phyloP scores from a whole-genome alignment of 768 basidiomycete genomes.

The Hygrophorus pudorinus region DNA sequence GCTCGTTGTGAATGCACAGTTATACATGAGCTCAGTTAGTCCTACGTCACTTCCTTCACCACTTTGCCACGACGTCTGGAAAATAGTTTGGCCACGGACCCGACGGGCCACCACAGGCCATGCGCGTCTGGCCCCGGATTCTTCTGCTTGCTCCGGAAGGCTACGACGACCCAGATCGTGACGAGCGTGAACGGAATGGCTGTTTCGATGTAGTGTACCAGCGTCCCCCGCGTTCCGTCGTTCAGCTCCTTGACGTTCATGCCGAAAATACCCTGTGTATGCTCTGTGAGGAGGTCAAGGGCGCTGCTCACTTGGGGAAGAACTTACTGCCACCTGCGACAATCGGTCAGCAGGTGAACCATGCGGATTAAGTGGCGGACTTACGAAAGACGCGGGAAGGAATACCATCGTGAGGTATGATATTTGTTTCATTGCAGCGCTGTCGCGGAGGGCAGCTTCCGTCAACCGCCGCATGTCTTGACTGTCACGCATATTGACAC shows the following conservation, averaged over 20 bases:
- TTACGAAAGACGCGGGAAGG: slow-evolving; percentile 32
- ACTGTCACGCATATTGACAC: slow-evolving; percentile 39
- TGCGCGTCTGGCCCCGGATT: background rate
- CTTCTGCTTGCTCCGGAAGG: slow-evolving; percentile 35
- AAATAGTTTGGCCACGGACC: background rate
- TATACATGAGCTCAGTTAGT: too few relatives aligned
- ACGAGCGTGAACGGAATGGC: slow-evolving; percentile 38
- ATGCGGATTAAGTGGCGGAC: too few relatives aligned
- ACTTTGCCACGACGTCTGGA: too few relatives aligned
- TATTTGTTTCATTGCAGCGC: slow-evolving; percentile 26
- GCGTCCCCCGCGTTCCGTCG: slow-evolving; percentile 24
- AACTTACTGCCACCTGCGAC: too few relatives aligned
- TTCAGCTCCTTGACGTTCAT: slow-evolving; percentile 24
- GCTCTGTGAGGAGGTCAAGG: background rate
- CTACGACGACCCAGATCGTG: slow-evolving; percentile 46
- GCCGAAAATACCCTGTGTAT: slow-evolving; percentile 26
- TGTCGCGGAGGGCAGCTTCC: slow-evolving; percentile 25
- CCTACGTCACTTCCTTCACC: too few relatives aligned
- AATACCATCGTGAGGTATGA: slow-evolving; percentile 41
- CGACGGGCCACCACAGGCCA: slow-evolving; percentile 6
- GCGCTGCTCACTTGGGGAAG: background rate
- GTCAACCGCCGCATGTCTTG: slow-evolving; percentile 32
- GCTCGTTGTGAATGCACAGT: too few relatives aligned
- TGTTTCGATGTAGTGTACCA: slow-evolving; percentile 30
- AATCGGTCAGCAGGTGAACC: too few relatives aligned